Base-by-base conservation (phyloP, 164 flowering plant species). In the Paratinospora sagittata region DNA sequence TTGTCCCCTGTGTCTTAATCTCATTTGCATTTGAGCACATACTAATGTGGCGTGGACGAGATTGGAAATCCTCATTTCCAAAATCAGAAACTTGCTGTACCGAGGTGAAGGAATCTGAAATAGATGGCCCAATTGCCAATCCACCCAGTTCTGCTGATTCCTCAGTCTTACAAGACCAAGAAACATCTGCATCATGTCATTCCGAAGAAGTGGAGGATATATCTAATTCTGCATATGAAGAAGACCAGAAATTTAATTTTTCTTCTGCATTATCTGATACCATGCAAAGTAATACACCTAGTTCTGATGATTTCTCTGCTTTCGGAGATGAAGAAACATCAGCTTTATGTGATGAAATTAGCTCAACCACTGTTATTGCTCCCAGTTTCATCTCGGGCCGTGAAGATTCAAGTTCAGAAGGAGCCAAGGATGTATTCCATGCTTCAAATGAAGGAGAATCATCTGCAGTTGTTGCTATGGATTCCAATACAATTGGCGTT, bases 31-130 rank as follows among this genome's bases (percentile, higher is more conserved):
- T 68, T 71, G 96, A 90, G 76, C 93, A 89, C 82, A 87, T 94
- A 68, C 90, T 94, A 17, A 81, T 89, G 82, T 94, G 97, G 97
- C 87, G 97, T 80, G 97, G 98, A 71, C 78, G 74, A 55, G 83
- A 90, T 17, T 92, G 97, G 97, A 87, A 84, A 77, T 85, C 91
- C 27, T 79, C 89, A 26, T 37, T 87, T 39, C 67, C 74, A 41
- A 79, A 74, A 47, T 76, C 62, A 39, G 84, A 69, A 49, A 75
- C 63, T 62, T 72, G 36, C 66, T 13, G 6, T n/a, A 66, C 68
- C 43, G 80, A 70, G 62, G 71, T 43, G 7, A 68, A 71, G 17
- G 78, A 65, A 65, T 67, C 71, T 69, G 71, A 72, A 11, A 43
- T 47, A 43, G 77, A 74, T 39, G 67, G 52, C 69, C 68, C 43